Base-by-base conservation (phyloP, 179 eudicot species). In the Beta lomatogona region DNA sequence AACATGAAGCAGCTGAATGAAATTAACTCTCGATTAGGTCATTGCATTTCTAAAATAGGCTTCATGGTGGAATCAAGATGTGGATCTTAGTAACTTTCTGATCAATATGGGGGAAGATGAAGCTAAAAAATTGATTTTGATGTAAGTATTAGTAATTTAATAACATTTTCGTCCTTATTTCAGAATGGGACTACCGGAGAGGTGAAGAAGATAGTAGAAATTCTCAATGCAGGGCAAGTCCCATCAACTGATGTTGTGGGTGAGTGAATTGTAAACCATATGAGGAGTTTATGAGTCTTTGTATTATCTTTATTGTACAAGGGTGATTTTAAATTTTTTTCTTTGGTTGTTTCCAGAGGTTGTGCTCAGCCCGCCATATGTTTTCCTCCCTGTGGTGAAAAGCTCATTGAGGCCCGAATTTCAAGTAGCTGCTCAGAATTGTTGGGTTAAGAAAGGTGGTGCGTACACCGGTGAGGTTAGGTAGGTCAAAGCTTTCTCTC, bases 361-460 rank as follows among this genome's bases (percentile, higher is more conserved):
- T 61, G 97, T 93, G 52, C 91, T 94, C 58, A 91, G 94, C 79
- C 98, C 97, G 72, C 93, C 96, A 22, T 94, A 73, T 87, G 95
- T 94, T 58, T 93, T 89, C 83, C 95, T 93, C 66, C 85, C 95
- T 64, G 9, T 86, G 67, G 94, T 89, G 58, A 90, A 94, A 83
- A 84, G 87, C 61, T 81, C 73, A 50, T 82, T 93, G 90, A 86
- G 88, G 74, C 87, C 94, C 44, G 94, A 93, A 10, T 85, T 93
- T 80, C 93, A 93, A 50, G 92, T 94, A 69, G 94, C 98, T 36
- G 97, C 98, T 11, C 98, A 94, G 77, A 94, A 94, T 82, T 94
- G 95, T 71, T 94, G 98, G 98, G 97, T 94, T 71, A 91, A 88
- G 88, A 94, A 93, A 76, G 98, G 98, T 22, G 98, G 98, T 78